Evolutionary conservation across 2,329 filamentous ascomycete species (phyloP), one percentile per base, ranked within the genome.

Genomic region (Juglanconis oblonga): DNA sequence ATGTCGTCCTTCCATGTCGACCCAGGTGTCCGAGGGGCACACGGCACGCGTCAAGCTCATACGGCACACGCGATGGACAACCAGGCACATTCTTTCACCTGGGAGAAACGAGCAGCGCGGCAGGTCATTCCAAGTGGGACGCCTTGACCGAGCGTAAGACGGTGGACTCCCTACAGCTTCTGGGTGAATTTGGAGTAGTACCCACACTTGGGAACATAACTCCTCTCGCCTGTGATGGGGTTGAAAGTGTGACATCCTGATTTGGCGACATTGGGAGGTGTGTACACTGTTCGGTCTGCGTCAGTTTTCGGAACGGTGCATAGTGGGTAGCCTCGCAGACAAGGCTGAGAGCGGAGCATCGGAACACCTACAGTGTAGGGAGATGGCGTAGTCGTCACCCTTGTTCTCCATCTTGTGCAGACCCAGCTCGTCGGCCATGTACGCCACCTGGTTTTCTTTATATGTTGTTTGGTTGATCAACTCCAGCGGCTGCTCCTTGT

Each of bases 351-450:
- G 35, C 49, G 57, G 38, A 52, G 68, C 58, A 70, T 64, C 63
- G 63, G 67, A 68, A 35, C 11, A 76, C 82, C 69, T 77, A 86
- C 83, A 76, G 76, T 97, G 93, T 64, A 97, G 77, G 59, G 92
- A 96, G 52, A 97, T 87, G 65, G 92, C 93, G 70, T 89, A 87
- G 71, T 91, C 85, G 68, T 83, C 81, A 52, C 90, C 86, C 32
- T 85, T 84, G 73, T 97, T 97, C 65, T 84, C 86, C 62, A 97
- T 88, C 57, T 87, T 86, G 76, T 97, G 93, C 47, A 97, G 80
- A 24, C 93, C 93, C 33, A 97, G 85, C 76, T 92, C 86, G 72
- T 97, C 93, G 44, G 91, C 90, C 88, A 97, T 97, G 74, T 97
- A 97, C 8, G 91, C 88, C 44, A 96, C 91, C 64, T 89, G 79